Percentiles rank a stretch among this genome's conserved stretches.
Conservation (phyloP, 1,284 basidiomycete genomes). For the Cryptococcus sp. region DNA sequence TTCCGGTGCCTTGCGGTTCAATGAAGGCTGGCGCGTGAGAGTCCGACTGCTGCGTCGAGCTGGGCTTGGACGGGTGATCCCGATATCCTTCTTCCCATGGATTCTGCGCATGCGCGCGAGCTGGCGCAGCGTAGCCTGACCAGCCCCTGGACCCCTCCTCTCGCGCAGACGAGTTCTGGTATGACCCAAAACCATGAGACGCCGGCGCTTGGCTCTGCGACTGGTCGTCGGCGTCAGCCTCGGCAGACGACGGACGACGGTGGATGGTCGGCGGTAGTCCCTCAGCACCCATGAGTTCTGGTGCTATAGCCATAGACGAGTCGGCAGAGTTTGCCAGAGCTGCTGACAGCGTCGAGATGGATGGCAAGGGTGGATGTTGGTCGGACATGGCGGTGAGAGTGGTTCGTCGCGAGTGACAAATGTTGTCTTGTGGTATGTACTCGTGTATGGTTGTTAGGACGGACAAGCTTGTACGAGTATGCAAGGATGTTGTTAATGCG, state of each 20-base stretch:
- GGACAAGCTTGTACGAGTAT: background rate
- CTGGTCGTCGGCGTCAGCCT: background rate
- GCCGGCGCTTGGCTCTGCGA: background rate
- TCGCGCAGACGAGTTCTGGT: conserved; percentile 21
- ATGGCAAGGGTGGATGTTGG: conserved; percentile 9
- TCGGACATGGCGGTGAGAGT: conserved; percentile 12
- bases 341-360: conserved; percentile 20
- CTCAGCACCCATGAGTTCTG: conserved; percentile 27
- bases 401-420: background rate
- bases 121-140: background rate
- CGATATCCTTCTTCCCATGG: conserved; percentile 32
- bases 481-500: background rate
- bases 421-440: too few relatives aligned
- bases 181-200: conserved; percentile 8
- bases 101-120: conserved; percentile 5
- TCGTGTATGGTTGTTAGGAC: too few relatives aligned
- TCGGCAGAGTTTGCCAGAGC: conserved; percentile 11
- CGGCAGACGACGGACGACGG: conserved; percentile 7
- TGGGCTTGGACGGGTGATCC: conserved; percentile 9
- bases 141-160: conserved; percentile 10
- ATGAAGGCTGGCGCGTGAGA: background rate
- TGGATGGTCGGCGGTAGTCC: conserved; percentile 17
- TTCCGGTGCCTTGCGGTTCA: background rate
- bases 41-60: conserved; percentile 1
- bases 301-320: conserved; percentile 22